A percentile compares a stretch with the other conserved stretches of the same genome.
Conservation (phyloP, 2,329 filamentous ascomycete species). For the Salinomyces thailandicus region DNA sequence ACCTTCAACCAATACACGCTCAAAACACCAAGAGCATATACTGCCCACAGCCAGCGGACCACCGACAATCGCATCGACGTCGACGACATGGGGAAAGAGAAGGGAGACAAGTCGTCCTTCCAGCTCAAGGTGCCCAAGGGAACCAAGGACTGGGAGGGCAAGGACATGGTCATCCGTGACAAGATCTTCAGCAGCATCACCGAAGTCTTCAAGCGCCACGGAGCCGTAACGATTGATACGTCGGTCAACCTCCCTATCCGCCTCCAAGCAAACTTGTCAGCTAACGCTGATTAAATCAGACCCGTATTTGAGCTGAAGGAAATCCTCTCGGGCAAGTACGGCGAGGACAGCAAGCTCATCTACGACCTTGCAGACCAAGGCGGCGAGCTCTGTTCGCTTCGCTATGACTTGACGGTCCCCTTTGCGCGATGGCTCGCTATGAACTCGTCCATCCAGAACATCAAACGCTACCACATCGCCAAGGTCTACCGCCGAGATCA, state of each 20-base stretch:
- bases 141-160: constrained; percentile 74
- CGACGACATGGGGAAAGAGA: constrained; percentile 38
- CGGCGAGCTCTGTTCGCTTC: constrained; percentile 71
- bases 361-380: constrained; percentile 83
- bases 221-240: constrained; percentile 68
- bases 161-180: constrained; percentile 70
- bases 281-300: constrained; percentile 18
- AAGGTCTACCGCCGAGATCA: constrained; percentile 81
- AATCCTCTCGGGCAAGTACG: constrained; percentile 81
- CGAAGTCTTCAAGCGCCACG: constrained; percentile 73
- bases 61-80: constrained; percentile 4
- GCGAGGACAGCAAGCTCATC: constrained; percentile 85
- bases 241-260: constrained; percentile 27
- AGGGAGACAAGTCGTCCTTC: constrained; percentile 32
- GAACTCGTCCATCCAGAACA: constrained; percentile 70
- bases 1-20: too few relatives aligned
- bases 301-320: constrained; percentile 79
- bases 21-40: too few relatives aligned
- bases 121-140: constrained; percentile 84
- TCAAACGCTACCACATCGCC: constrained; percentile 91
- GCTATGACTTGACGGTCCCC: constrained; percentile 81
- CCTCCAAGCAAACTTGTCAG: constrained; percentile 5
- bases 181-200: constrained; percentile 68
- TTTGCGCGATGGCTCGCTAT: constrained; percentile 89
- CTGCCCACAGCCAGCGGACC: not conserved